Evolutionary conservation across 352 stramenopile species (phyloP), one percentile per base, ranked within the genome.

Genomic region (Pythium coloratum): DNA sequence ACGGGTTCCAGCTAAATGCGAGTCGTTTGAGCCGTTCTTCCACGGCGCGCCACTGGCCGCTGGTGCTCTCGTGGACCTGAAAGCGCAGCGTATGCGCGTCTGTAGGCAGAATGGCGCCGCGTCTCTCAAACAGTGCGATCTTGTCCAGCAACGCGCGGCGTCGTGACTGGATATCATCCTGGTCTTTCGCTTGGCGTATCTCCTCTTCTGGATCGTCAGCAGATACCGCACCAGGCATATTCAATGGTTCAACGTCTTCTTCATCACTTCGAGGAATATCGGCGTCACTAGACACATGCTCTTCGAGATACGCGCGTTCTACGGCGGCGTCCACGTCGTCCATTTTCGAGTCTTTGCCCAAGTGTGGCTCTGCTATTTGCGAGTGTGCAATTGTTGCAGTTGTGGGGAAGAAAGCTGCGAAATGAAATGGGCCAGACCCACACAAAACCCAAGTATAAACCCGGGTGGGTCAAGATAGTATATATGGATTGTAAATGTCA

Each of bases 1-100:
- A 93, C 64, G 83, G 85, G 42, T 93, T 93, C 85, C 85, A 93
- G 63, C 64, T 86, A 40, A 76, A 68, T 32, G 74, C 76, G 28
- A 93, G 72, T 53, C 88, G 73, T 59, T 86, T 56, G 13, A 93
- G 69, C 28, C 85, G 81, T 67, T 75, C 55, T 64, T 90, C 80
- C 28, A 89, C 85, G 4, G 81, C 80, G 6, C 64, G 63, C 82
- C 81, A 90, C 38, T 88, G 67, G 9, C 80, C 78, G 57, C 81
- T 90, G 3, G 80, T 76, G 64, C 80, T 84, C 40, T 90, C 78
- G 59, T 85, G 72, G 20, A 93, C 64, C 66, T 93, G 84, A 16
- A 64, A 77, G 20, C 82, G 81, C 49, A 93, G 67, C n/a, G 82
- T 93, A 24, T 81, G 79, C 14, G 84, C 84, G 53, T 91, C 84